Base-by-base conservation (phyloP, 2,329 filamentous ascomycete species). In the Aspergillaceae sp. region DNA sequence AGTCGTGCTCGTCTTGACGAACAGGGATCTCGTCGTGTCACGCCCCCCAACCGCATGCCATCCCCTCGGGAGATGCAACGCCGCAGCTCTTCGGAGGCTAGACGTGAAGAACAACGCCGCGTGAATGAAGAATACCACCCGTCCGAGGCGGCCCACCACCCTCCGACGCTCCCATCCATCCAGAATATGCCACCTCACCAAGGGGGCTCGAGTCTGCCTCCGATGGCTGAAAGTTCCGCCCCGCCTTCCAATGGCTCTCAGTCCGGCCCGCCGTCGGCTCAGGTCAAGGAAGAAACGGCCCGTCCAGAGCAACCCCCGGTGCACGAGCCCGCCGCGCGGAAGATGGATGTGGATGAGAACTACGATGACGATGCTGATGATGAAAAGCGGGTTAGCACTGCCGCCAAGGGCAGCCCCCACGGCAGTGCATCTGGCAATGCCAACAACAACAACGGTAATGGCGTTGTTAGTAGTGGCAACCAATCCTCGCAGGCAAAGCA, bases 311-410 rank as follows among this genome's bases (percentile, higher is more conserved):
- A 77, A 29, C 66, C 76, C 2, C 71, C 76, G 19, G 66, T 75
- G 11, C 83, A 82, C 48, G 91, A 97, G 69, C 87, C 89, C 44
- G 89, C 92, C 32, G 88, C 89, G 19, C 79, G 92, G 26, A 94
- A 94, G 68, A 94, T 98, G 81, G 91, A 97, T 5, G 87, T 97
- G 19, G 90, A 98, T 56, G 92, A 98, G 65, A 86, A 97, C 64
- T 97, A 98, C 59, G 91, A 97, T 64, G 91, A 97, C 59, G 91
- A 90, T 47, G 87, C 81, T 4, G 90, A 94, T 54, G 91, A 96
- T 49, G 85, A 92, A 36, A 81, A 80, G 65, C 66, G 73, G 51
- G 56, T 55, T n/a, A 55, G 48, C 45, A 46, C 54, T 35, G 57
- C 48, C 38, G 54, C 57, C 4, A 69, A 69, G 52, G 57, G 61